These are phyloP conservation scores for Tillandsia fasciculata DNA, from an alignment of 176 grass and related monocot species.

Conservation along the genomic window DNA sequence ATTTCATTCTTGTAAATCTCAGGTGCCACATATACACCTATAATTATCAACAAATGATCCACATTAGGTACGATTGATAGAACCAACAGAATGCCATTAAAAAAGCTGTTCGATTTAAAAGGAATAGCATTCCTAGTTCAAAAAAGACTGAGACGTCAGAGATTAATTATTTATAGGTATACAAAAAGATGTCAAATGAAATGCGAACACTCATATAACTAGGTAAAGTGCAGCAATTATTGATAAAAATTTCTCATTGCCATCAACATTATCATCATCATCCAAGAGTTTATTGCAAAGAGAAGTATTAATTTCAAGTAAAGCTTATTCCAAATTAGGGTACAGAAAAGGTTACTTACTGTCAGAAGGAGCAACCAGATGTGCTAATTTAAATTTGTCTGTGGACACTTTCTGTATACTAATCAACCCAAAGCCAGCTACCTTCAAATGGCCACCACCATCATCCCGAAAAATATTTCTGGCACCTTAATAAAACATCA, in stretches of 20 bases:
- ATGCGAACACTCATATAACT: background rate
- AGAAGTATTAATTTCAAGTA: background rate
- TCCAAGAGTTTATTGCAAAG: background rate
- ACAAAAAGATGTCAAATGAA: too few relatives aligned
- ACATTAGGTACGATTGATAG: background rate
- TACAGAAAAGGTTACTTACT: constrained; percentile 46
- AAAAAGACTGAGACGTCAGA: too few relatives aligned
- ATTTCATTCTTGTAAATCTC: constrained; percentile 77
- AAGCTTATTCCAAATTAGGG: background rate
- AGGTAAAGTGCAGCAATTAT: background rate
- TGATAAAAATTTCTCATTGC: background rate
- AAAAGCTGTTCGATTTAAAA: background rate
- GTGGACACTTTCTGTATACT: constrained; percentile 46
- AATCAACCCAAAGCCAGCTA: constrained; percentile 72
- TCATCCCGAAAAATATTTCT: constrained; percentile 89
- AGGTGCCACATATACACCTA: constrained; percentile 69
- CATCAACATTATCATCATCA: background rate
- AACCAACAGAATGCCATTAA: background rate
- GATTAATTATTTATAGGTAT: too few relatives aligned
- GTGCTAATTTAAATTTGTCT: constrained; percentile 51
- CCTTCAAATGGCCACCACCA: constrained; percentile 84
- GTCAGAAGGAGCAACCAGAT: constrained; percentile 32
- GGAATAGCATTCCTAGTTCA: too few relatives aligned
- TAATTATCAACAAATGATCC: background rate
- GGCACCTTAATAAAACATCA: constrained; percentile 76